phyloP scores from a whole-genome alignment of 306 rosid genomes.

The Cicer pinnatifidum region DNA sequence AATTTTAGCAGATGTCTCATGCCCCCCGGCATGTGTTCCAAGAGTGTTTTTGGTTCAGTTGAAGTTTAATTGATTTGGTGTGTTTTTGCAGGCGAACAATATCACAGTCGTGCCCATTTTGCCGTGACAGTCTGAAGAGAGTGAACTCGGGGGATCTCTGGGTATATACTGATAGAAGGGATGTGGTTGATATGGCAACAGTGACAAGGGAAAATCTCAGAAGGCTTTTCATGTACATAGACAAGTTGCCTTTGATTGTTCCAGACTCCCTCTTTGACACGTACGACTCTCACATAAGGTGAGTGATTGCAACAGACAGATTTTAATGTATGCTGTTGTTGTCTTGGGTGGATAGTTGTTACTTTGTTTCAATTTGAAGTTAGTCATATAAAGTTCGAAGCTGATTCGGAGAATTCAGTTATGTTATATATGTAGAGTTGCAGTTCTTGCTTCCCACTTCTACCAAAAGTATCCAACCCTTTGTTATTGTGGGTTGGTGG shows the following conservation, averaged over 20 bases:
- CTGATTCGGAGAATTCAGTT: constrained; percentile 50
- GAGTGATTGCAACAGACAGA: constrained; percentile 51
- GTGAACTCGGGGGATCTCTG: constrained; percentile 93
- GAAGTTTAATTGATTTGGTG: constrained; percentile 10
- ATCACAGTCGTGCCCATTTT: constrained; percentile 92
- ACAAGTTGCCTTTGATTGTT: constrained; percentile 80
- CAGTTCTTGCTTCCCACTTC: constrained; percentile 77
- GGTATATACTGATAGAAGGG: constrained; percentile 78
- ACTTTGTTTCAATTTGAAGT: constrained; percentile 42
- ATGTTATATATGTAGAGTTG: constrained; percentile 45
- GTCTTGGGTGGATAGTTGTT: constrained; percentile 49
- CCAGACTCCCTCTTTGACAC: constrained; percentile 84
- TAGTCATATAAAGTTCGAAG: constrained; percentile 45
- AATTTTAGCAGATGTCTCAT: not conserved
- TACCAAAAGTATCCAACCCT: constrained; percentile 59
- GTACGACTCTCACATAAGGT: constrained; percentile 86
- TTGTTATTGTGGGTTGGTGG: constrained; percentile 75
- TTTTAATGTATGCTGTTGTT: constrained; percentile 47
- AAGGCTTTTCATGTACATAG: constrained; percentile 86
- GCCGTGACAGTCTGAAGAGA: constrained; percentile 91
- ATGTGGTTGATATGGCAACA: constrained; percentile 81
- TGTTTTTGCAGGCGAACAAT: constrained; percentile 73
- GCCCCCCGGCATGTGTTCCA: not conserved
- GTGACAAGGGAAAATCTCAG: constrained; percentile 86
- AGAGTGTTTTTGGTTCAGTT: not conserved